Evolutionary conservation across 345 rosid species (phyloP), one percentile per base, ranked within the genome.

Genomic region (Theobroma cacao): DNA sequence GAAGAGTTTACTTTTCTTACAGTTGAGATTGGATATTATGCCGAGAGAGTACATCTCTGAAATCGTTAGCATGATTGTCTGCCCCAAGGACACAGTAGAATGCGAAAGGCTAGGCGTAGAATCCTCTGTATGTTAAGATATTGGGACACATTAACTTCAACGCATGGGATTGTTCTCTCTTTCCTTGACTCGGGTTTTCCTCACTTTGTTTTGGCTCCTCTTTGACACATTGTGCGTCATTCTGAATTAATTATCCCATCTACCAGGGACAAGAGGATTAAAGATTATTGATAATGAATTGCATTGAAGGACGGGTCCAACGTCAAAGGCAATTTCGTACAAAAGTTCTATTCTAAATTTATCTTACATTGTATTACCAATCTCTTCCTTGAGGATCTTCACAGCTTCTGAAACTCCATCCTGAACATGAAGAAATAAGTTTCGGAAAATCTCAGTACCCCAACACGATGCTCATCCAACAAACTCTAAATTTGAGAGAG

Each of bases 371-470:
- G 6, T 17, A 31, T 45, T 40, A 74, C 79, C 78, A 66, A 91
- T 78, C 80, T 89, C 92, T 82, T 91, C 85, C 84, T 86, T 84
- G 36, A 94, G 88, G 74, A 88, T 84, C 78, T 80, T 90, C 78
- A 90, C 94, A 63, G 97, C 98, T 85, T 91, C 93, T 31, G 82
- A 70, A 66, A 90, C 93, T 81, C 98, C 97, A 83, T 93, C 94
- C 98, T 94, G 85, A 81, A 79, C 71, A 30, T 52, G 55, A n/a
- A 67, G 66, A 28, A 74, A 3, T 4, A 63, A 41, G 18, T 50
- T 28, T 30, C 14, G 18, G n/a, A 69, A 0, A 69, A 60, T 48
- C 4, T 59, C 80, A 36, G 67, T 75, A 41, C 33, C 9, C 24
- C 3, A 43, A 8, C 52, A 47, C 2, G 18, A 47, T 47, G 28